Conservation (phyloP, 495 filamentous ascomycete genomes). For the Neurospora sp. region DNA sequence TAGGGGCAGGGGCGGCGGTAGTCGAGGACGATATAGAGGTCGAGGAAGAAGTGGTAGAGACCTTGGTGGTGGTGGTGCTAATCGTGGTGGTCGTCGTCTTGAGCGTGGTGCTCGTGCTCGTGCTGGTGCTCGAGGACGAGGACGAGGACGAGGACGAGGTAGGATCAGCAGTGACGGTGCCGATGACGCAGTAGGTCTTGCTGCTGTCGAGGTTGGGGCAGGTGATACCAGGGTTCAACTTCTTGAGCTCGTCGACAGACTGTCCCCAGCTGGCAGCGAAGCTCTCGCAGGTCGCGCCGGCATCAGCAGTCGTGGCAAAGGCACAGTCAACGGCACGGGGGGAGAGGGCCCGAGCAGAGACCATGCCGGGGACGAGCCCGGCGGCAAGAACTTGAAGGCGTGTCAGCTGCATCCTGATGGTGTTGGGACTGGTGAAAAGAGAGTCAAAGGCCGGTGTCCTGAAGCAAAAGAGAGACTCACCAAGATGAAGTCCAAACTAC, state of each 20-base stretch:
- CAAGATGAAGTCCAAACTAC: background rate
- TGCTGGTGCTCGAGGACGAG: background rate
- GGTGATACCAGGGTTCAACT: slow-evolving; percentile 16
- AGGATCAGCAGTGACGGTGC: slow-evolving; percentile 7
- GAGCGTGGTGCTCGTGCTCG: slow-evolving; percentile 9
- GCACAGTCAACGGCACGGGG: slow-evolving; percentile 13
- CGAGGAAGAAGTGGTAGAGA: background rate
- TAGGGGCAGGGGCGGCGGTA: background rate
- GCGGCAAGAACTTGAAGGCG: background rate
- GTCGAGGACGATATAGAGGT: background rate
- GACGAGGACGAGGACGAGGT: background rate
- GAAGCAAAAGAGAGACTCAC: background rate
- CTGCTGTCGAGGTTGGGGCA: slow-evolving; percentile 6
- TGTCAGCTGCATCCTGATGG: background rate
- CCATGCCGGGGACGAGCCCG: background rate
- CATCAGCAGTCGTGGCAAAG: background rate
- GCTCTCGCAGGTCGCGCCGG: slow-evolving; percentile 12
- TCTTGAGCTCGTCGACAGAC: slow-evolving; percentile 8
- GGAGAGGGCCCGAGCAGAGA: background rate
- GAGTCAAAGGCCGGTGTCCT: background rate
- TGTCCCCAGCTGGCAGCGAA: slow-evolving; percentile 15
- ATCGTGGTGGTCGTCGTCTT: slow-evolving; percentile 13
- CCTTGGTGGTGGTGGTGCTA: background rate
- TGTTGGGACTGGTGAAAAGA: background rate
- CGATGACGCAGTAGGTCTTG: slow-evolving; percentile 20